These are phyloP conservation scores for Trypanosoma melophagium DNA, from an alignment of 208 protist species.

Conservation along the genomic window DNA sequence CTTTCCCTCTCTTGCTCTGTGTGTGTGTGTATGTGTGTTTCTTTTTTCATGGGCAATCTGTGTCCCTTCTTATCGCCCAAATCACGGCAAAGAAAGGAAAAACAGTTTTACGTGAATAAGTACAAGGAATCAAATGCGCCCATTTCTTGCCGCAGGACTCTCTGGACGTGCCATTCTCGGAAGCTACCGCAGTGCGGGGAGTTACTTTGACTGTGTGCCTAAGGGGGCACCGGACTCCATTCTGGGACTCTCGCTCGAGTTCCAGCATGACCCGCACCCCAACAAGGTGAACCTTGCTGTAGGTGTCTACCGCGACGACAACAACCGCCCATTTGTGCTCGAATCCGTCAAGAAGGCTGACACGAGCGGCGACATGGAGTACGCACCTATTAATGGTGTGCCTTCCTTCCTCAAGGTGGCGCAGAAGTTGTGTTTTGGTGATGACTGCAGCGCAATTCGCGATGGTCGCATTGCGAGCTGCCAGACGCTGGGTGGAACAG, in stretches of 20 bases:
- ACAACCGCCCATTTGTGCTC: slow-evolving; percentile 91
- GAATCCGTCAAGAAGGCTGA: slow-evolving; percentile 84
- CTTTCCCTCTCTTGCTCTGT: slow-evolving; percentile 1
- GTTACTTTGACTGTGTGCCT: slow-evolving; percentile 50
- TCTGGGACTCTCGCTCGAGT: slow-evolving; percentile 63
- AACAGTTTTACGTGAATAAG: too few relatives aligned
- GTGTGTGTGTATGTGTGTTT: not conserved
- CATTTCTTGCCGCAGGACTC: not conserved
- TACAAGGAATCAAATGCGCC: slow-evolving; percentile 10
- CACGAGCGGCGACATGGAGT: slow-evolving; percentile 82
- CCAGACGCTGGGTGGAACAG: slow-evolving; percentile 85
- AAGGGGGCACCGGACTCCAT: slow-evolving; percentile 66
- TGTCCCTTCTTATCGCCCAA: too few relatives aligned
- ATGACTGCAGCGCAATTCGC: slow-evolving; percentile 34
- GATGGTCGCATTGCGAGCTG: slow-evolving; percentile 65
- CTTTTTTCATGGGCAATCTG: slow-evolving; percentile 11
- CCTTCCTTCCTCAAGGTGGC: slow-evolving; percentile 70
- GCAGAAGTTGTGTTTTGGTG: slow-evolving; percentile 89
- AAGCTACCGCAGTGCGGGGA: slow-evolving; percentile 10
- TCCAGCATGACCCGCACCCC: slow-evolving; percentile 65
- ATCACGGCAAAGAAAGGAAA: too few relatives aligned
- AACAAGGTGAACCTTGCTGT: slow-evolving; percentile 96
- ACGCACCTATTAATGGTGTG: slow-evolving; percentile 94
- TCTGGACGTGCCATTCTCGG: not conserved
- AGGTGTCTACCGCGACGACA: slow-evolving; percentile 96